Conservation (phyloP, 768 basidiomycete genomes). For the Suillus luteus region DNA sequence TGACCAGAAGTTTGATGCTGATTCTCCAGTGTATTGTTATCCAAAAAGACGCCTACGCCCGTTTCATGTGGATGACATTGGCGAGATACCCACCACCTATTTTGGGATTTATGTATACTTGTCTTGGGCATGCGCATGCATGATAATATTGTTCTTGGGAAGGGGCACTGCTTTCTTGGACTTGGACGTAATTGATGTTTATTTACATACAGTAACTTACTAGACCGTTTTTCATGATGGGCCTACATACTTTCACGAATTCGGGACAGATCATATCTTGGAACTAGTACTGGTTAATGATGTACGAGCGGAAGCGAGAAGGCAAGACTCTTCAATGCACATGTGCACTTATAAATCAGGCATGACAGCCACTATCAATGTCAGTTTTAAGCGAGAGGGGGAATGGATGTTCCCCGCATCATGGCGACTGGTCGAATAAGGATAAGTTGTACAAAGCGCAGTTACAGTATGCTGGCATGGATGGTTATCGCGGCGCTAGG, state of each 20-base stretch:
- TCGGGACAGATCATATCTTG: not conserved
- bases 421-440: not conserved
- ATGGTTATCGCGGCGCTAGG: not conserved
- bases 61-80: not conserved
- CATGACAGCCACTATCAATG: not conserved
- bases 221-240: not conserved
- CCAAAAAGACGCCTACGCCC: not conserved
- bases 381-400: not conserved
- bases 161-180: not conserved
- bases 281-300: not conserved
- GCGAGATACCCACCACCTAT: not conserved
- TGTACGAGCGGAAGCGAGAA: not conserved
- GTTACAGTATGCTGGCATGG: not conserved
- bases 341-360: not conserved
- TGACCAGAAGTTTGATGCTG: not conserved
- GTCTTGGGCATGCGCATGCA: not conserved
- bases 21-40: not conserved
- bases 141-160: not conserved
- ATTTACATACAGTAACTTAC: conserved; percentile 1
- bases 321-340: not conserved
- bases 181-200: not conserved
- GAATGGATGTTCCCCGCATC: not conserved
- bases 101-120: not conserved
- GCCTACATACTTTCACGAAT: not conserved
- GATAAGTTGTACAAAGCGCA: not conserved